Conservation (phyloP, 176 grass and related monocot species). For the Eragrostis curvula region DNA sequence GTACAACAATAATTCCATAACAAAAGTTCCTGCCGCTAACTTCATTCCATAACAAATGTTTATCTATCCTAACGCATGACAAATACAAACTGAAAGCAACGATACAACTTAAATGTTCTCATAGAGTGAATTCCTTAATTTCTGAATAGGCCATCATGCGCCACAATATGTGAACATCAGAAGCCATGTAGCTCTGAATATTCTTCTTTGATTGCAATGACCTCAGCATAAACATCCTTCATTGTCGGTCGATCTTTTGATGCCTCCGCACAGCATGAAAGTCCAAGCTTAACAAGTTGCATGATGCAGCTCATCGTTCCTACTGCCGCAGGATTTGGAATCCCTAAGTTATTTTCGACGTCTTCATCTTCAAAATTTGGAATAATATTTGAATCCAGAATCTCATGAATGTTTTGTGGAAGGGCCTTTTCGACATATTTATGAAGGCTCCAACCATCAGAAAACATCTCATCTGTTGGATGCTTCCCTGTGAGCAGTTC, state of each 20-base stretch:
- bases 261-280: constrained; percentile 34
- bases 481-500: constrained; percentile 40
- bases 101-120: too few relatives aligned
- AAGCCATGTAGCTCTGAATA: neutral
- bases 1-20: too few relatives aligned
- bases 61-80: too few relatives aligned
- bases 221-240: constrained; percentile 24
- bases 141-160: too few relatives aligned
- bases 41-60: too few relatives aligned
- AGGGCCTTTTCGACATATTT: constrained; percentile 28
- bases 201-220: constrained; percentile 29
- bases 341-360: neutral
- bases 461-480: constrained; percentile 37
- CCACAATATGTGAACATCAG: too few relatives aligned
- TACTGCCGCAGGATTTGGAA: neutral
- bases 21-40: too few relatives aligned
- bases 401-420: neutral
- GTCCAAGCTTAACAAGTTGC: constrained; percentile 18
- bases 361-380: neutral
- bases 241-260: constrained; percentile 44
- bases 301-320: neutral
- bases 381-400: neutral
- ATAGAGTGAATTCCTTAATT: too few relatives aligned
- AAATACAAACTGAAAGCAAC: too few relatives aligned
- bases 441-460: constrained; percentile 41